Conservation (phyloP, 495 filamentous ascomycete species). For the Lasiosphaeria ovina region DNA sequence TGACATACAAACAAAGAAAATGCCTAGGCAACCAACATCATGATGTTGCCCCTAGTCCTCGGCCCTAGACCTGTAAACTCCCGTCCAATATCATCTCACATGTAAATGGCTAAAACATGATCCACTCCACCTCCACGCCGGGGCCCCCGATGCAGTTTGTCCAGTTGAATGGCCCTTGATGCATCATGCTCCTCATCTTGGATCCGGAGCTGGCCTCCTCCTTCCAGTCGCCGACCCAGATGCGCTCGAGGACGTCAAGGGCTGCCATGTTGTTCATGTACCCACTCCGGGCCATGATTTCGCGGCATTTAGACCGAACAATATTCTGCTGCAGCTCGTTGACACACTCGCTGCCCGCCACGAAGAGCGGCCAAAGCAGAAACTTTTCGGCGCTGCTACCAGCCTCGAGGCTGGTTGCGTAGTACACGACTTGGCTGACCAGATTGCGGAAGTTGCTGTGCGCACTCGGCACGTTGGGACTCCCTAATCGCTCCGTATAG, state of each 20-base stretch:
- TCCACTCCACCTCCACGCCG: slow-evolving; percentile 75
- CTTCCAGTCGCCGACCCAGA: slow-evolving; percentile 64
- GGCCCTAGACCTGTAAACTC: no score
- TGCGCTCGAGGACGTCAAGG: slow-evolving; percentile 77
- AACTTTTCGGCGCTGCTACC: slow-evolving; percentile 72
- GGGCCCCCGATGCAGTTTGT: slow-evolving; percentile 68
- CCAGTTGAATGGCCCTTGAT: slow-evolving; percentile 66
- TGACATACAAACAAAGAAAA: slow-evolving; percentile 9
- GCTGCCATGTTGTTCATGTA: slow-evolving; percentile 91
- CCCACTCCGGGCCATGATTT: slow-evolving; percentile 82
- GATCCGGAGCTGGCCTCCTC: slow-evolving; percentile 33
- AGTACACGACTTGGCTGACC: slow-evolving; percentile 75
- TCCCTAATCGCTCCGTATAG: slow-evolving; percentile 85
- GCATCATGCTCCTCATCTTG: slow-evolving; percentile 30
- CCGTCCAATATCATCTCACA: no score
- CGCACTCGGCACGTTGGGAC: slow-evolving; percentile 68
- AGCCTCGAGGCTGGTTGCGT: slow-evolving; percentile 72
- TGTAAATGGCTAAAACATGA: slow-evolving; percentile 60
- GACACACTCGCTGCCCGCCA: slow-evolving; percentile 87
- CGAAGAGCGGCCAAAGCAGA: slow-evolving; percentile 90
- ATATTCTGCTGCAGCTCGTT: slow-evolving; percentile 73
- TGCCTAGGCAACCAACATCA: background rate
- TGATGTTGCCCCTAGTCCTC: background rate
- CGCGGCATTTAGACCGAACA: slow-evolving; percentile 74
- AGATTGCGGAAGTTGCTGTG: slow-evolving; percentile 81